These are phyloP conservation scores for Cyberlindnera meyerae DNA, from an alignment of 805 yeast species.

Conservation along the genomic window DNA sequence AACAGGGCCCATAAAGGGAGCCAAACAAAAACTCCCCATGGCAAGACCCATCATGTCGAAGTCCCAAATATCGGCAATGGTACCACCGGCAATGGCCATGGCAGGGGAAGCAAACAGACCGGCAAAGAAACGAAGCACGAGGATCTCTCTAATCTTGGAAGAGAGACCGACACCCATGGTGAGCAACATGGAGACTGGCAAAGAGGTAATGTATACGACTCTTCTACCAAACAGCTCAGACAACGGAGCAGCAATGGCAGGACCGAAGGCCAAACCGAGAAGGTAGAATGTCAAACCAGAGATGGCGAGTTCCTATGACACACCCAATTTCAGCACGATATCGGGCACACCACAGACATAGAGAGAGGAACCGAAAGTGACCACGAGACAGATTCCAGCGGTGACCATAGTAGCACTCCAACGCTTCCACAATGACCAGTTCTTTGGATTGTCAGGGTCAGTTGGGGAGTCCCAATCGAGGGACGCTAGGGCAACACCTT, in stretches of 20 bases:
- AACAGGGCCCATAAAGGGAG: slow-evolving; percentile 79
- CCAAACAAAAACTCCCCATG: slow-evolving; percentile 72
- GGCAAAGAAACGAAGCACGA: slow-evolving; percentile 67
- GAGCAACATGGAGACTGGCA: slow-evolving; percentile 65
- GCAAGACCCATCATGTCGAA: slow-evolving; percentile 63
- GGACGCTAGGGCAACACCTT: slow-evolving; percentile 33
- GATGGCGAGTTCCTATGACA: slow-evolving; percentile 55
- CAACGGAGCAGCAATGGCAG: slow-evolving; percentile 66
- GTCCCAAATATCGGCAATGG: slow-evolving; percentile 72
- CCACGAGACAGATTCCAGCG: slow-evolving; percentile 61
- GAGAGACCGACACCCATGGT: slow-evolving; percentile 72
- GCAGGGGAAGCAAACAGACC: slow-evolving; percentile 81
- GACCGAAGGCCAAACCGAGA: slow-evolving; percentile 68
- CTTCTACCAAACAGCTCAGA: slow-evolving; percentile 68
- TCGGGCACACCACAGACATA: slow-evolving; percentile 62
- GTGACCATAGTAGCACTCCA: slow-evolving; percentile 64
- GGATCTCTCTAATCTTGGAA: slow-evolving; percentile 51
- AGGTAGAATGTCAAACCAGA: slow-evolving; percentile 68
- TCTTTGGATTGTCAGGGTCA: slow-evolving; percentile 61
- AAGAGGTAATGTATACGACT: slow-evolving; percentile 50
- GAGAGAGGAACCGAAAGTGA: slow-evolving; percentile 71
- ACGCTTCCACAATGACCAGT: slow-evolving; percentile 60
- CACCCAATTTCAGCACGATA: slow-evolving; percentile 41
- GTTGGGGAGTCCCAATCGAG: slow-evolving; percentile 58
- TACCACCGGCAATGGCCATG: slow-evolving; percentile 80